Evolutionary conservation across 2,329 filamentous ascomycete species (phyloP), one percentile per base, ranked within the genome.

Genomic region (Endocalyx cinctus): DNA sequence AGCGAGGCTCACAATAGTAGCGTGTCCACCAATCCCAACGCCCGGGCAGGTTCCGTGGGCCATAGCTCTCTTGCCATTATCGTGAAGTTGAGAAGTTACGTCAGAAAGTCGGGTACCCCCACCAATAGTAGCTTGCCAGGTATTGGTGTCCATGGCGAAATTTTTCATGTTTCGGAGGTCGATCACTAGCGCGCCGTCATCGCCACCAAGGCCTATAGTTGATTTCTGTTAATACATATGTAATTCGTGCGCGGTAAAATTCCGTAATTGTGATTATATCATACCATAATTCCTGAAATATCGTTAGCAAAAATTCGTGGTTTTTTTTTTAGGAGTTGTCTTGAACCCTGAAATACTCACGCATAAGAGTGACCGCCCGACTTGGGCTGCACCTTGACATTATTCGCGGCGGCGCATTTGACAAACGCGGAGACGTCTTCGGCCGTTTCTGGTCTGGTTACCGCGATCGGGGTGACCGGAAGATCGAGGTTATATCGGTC

Each of bases 351-450:
- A 30, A 11, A 23, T 33, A 39, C 67, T 46, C 52, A 73, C 70
- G 64, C 77, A 42, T 79, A 84, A 0, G 76, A 82, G 47, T 83
- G 79, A 0, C 79, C 79, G 4, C 79, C 79, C 2, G 75, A 78
- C 42, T 68, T 74, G 15, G 79, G 71, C 48, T 82, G 77, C 0
- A 82, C 74, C 42, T 73, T 71, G 33, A 74, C 54, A 5, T 59
- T 58, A 37, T 63, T 59, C 16, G 66, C 41, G 3, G 51, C 60
- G 5, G 77, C 79, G 48, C 78, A 82, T 31, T 70, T 67, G 25
- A 83, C 66, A 11, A 76, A 70, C 14, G 59, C 67, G 2, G 75
- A 66, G 3, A 82, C 69, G 34, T 82, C 72, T 15, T 70, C 54
- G 10, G 67, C 60, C 0, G 59, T 73, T 5, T 60, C 55, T 1